Conservation (phyloP, 768 basidiomycete species). For the Lepiota venenata region DNA sequence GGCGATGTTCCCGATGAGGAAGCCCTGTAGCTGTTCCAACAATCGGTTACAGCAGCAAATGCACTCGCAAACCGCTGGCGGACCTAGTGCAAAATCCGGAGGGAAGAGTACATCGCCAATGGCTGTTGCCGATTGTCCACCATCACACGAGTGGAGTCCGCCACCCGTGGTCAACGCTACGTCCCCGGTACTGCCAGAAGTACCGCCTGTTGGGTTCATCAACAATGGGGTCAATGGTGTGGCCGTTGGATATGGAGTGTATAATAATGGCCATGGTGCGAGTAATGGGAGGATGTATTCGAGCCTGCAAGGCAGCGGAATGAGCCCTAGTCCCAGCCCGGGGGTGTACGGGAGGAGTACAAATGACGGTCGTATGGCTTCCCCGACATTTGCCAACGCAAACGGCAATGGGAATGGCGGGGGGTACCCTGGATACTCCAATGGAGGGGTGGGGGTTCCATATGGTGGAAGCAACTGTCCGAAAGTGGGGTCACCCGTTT, state of each 20-base stretch:
- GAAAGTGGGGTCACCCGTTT: conserved; percentile 8
- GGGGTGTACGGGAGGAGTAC: background rate
- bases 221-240: background rate
- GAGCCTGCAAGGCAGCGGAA: conserved; percentile 5
- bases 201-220: conserved; percentile 11
- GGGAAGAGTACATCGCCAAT: background rate
- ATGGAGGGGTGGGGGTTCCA: background rate
- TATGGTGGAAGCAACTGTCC: background rate
- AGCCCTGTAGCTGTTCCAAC: conserved; percentile 39
- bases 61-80: conserved; percentile 17
- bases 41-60: background rate
- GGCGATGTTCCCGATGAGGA: conserved; percentile 38
- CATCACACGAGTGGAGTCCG: conserved; percentile 44
- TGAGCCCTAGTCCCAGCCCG: conserved; percentile 1
- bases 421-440: conserved; percentile 5
- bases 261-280: background rate
- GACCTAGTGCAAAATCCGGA: conserved; percentile 9
- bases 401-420: conserved; percentile 2
- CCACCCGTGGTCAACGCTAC: conserved; percentile 27
- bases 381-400: background rate
- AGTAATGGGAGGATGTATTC: background rate
- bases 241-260: conserved; percentile 1
- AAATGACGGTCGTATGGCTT: background rate
- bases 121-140: conserved; percentile 23
- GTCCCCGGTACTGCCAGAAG: conserved; percentile 35